Evolutionary conservation across 2,329 filamentous ascomycete genomes (phyloP).

Genomic region (Colletotrichum liriopes): DNA sequence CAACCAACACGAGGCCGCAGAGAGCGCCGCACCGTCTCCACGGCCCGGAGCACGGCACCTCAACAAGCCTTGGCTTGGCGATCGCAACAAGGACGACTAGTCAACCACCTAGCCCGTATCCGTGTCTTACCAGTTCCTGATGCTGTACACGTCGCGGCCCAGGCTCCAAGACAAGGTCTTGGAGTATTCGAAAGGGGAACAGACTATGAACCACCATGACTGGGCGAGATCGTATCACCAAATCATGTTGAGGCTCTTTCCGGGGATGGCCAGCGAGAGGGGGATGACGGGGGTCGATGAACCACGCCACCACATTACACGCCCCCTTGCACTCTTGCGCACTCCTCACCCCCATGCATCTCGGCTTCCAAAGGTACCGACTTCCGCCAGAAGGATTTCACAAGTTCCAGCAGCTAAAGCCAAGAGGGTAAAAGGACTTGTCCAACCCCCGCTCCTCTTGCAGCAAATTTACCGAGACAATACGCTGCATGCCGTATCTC

Average conservation of each 20-base stretch:
- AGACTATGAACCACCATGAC: neutral
- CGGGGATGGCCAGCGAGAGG: no score
- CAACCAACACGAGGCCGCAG: conserved; percentile 1
- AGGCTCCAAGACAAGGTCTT: neutral
- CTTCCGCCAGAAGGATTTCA: neutral
- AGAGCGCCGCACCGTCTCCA: conserved; percentile 9
- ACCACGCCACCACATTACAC: neutral
- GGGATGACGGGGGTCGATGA: neutral
- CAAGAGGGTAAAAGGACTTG: neutral
- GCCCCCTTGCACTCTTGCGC: neutral
- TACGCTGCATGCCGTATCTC: conserved; percentile 27
- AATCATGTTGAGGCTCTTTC: conserved; percentile 3
- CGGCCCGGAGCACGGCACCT: conserved; percentile 28
- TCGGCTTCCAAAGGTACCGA: neutral
- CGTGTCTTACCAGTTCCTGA: neutral
- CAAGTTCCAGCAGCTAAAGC: neutral
- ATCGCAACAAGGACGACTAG: conserved; percentile 3
- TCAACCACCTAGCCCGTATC: neutral
- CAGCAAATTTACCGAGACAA: conserved; percentile 27
- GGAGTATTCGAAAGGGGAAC: neutral
- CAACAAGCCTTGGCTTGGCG: conserved; percentile 20
- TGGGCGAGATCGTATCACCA: neutral
- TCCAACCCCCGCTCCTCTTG: neutral
- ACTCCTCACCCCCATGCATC: neutral
- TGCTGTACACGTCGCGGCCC: neutral